Evolutionary conservation across 2,329 filamentous ascomycete genomes (phyloP), one percentile per base, ranked within the genome.

Genomic region (Westerdykella aurantiaca): DNA sequence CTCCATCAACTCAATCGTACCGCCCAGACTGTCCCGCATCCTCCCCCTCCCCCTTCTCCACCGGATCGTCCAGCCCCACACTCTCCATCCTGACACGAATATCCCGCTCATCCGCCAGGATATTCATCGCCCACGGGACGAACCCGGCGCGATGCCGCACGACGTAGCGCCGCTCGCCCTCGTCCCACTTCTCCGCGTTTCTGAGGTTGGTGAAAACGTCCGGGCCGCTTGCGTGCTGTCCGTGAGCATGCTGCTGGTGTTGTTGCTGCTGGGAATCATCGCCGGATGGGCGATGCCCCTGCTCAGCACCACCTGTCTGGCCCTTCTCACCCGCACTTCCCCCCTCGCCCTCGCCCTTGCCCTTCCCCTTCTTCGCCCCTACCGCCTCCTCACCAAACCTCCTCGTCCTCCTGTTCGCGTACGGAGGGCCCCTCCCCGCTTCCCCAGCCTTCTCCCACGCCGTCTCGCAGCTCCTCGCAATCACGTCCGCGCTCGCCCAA

Each of bases 391-490:
- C 53, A 1, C 51, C 55, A 17, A 48, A 41, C 11, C 48, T 43
- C 25, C 53, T 47, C 11, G 58, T 63, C 34, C 45, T 46, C 5
- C 57, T 41, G 6, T 51, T 44, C 37, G 42, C 38, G 38, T 95
- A 96, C 1, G 81, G 81, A 4, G 89, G 88, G 0, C 89, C 91
- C 37, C 81, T 77, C 0, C 86, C 86, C 54, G 85, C 73, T 48
- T 83, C 78, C 3, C 80, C 85, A 1, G 85, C 82, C 60, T 83
- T 86, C 46, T 79, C 76, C 93, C 93, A 98, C 0, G 82, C 78
- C 2, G 82, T 83, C 66, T 97, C 90, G 64, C 88, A 95, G 1
- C 88, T 89, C 39, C 80, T 76, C 0, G 88, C 88, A 50, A 96
- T 91, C 34, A 89, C 81, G 29, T 81, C 78, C 1, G 88, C 86